Evolutionary conservation across 2,329 filamentous ascomycete genomes (phyloP).

Genomic region (Phoma sp.): DNA sequence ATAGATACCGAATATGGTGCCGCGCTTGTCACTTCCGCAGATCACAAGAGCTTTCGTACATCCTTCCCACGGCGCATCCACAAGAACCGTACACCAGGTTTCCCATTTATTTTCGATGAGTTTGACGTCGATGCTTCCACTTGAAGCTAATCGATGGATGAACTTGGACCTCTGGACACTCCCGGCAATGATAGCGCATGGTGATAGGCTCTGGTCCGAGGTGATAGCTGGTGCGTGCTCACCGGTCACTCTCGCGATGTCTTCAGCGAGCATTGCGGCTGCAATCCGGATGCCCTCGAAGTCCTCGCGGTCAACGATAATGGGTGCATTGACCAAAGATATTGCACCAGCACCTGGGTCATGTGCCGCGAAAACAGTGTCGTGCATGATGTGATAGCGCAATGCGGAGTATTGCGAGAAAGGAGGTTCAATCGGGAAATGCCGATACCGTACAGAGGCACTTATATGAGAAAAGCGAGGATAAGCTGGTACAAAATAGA

Average conservation of each 20-base stretch:
- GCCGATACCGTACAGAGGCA: not conserved
- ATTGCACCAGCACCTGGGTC: not conserved
- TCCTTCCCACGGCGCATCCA: not conserved
- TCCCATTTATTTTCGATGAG: not conserved
- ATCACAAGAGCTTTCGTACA: not conserved
- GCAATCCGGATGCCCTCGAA: not conserved
- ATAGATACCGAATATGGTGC: conserved; percentile 2
- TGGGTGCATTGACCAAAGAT: not conserved
- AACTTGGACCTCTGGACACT: not conserved
- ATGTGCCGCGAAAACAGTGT: not conserved
- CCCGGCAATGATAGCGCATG: not conserved
- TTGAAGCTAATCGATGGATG: not conserved
- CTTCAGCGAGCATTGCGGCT: not conserved
- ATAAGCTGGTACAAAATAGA: not conserved
- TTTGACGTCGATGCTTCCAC: not conserved
- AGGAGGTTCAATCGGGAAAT: too few species aligned
- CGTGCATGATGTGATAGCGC: not conserved
- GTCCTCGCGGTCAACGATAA: not conserved
- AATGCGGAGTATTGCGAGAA: not conserved
- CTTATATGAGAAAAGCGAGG: not conserved
- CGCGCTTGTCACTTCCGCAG: not conserved
- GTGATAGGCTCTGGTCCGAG: not conserved
- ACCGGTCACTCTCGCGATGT: not conserved
- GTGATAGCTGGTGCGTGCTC: not conserved
- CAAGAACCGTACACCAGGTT: not conserved